Evolutionary conservation across 805 yeast species (phyloP).

Genomic region (Metschnikowia lachancei): DNA sequence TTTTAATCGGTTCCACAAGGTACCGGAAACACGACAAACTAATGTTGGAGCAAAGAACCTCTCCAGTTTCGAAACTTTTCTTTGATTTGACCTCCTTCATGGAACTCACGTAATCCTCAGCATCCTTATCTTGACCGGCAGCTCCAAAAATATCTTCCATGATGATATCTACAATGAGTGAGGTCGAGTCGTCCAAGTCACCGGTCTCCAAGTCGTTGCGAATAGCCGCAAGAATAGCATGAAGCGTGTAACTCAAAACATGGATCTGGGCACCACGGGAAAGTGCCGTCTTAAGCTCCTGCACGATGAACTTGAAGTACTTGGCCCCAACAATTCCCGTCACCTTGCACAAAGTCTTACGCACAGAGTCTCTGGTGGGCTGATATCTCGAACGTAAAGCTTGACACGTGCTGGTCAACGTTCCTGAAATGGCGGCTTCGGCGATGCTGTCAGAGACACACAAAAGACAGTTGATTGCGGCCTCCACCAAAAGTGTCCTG

Average conservation of each 20-base stretch:
- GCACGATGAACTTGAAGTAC: slow-evolving; percentile 70
- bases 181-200: slow-evolving; percentile 68
- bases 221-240: slow-evolving; percentile 61
- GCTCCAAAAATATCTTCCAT: slow-evolving; percentile 94
- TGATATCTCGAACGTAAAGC: slow-evolving; percentile 81
- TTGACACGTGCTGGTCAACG: slow-evolving; percentile 84
- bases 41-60: slow-evolving; percentile 66
- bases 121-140: slow-evolving; percentile 91
- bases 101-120: slow-evolving; percentile 80
- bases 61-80: slow-evolving; percentile 85
- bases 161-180: slow-evolving; percentile 60
- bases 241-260: slow-evolving; percentile 84
- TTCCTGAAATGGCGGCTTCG: slow-evolving; percentile 68
- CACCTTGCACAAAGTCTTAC: slow-evolving; percentile 70
- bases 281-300: slow-evolving; percentile 75
- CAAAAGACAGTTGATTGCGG: slow-evolving; percentile 63
- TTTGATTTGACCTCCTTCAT: slow-evolving; percentile 89
- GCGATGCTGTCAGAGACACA: slow-evolving; percentile 59
- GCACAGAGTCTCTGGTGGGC: slow-evolving; percentile 80
- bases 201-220: slow-evolving; percentile 53
- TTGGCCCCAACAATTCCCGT: slow-evolving; percentile 64
- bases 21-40: slow-evolving; percentile 53
- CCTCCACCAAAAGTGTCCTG: slow-evolving; percentile 80
- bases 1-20: slow-evolving; percentile 67
- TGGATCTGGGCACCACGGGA: slow-evolving; percentile 91